Percentiles rank a stretch among this genome's conserved stretches.
phyloP scores from a whole-genome alignment of 192 early-diverging fungal genomes.

The Kickxella alabastrina region DNA sequence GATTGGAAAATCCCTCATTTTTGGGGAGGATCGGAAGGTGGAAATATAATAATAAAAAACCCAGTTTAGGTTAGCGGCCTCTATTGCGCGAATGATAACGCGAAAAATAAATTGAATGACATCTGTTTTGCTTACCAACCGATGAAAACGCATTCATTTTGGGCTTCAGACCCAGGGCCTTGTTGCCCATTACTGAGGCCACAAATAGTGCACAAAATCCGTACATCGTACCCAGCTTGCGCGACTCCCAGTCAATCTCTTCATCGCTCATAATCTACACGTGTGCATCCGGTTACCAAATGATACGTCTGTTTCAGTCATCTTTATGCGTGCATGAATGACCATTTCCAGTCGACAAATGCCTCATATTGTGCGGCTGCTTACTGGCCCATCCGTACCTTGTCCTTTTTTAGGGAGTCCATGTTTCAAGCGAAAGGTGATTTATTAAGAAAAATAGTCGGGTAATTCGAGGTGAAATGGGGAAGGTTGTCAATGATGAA shows the following conservation, averaged over 20 bases:
- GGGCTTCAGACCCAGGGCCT: constrained; percentile 25
- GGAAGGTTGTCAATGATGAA: no score
- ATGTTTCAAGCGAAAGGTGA: no score
- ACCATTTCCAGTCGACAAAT: no score
- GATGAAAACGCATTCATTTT: constrained; percentile 31
- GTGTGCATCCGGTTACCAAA: neutral
- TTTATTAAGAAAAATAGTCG: no score
- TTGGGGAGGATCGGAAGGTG: neutral
- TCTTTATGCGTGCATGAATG: no score
- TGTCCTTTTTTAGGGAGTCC: neutral
- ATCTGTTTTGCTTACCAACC: constrained; percentile 36
- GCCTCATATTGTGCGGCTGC: no score
- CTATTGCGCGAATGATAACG: no score
- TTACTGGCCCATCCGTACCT: no score
- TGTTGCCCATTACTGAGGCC: constrained; percentile 39
- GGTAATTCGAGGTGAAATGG: no score
- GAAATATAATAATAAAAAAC: neutral
- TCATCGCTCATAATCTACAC: constrained; percentile 41
- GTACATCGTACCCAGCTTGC: constrained; percentile 42
- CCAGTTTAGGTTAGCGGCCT: neutral
- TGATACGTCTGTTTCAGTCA: neutral
- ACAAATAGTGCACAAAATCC: constrained; percentile 38
- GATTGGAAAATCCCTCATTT: neutral
- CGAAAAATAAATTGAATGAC: no score
- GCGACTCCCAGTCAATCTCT: constrained; percentile 46